Percentiles rank a stretch among this genome's conserved stretches.
phyloP scores from a whole-genome alignment of 2,329 filamentous ascomycete genomes.

The Aureobasidium sp. region DNA sequence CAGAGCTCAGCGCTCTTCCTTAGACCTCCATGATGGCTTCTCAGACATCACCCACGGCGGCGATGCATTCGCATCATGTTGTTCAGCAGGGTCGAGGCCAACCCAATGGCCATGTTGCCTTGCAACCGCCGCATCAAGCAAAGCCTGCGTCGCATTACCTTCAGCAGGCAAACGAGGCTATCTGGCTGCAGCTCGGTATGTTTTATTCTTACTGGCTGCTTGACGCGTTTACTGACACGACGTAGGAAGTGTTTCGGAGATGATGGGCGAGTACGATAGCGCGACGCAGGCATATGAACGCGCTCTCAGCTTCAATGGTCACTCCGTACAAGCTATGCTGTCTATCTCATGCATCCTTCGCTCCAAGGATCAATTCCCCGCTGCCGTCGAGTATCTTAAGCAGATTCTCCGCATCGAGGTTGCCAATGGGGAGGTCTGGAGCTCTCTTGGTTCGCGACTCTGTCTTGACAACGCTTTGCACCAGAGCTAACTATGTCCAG shows the following conservation, averaged over 20 bases:
- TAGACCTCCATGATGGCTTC: constrained; percentile 22
- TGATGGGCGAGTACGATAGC: constrained; percentile 80
- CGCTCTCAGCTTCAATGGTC: constrained; percentile 76
- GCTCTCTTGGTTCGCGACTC: constrained; percentile 65
- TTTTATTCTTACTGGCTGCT: constrained; percentile 14
- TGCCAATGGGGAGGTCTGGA: constrained; percentile 92
- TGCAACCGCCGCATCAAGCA: constrained; percentile 41
- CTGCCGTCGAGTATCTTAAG: constrained; percentile 87
- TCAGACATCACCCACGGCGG: constrained; percentile 71
- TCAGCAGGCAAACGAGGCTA: constrained; percentile 68
- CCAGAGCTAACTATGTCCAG: constrained; percentile 36
- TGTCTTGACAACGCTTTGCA: neutral
- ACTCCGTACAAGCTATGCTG: constrained; percentile 86
- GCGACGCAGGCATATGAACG: constrained; percentile 87
- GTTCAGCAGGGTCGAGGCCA: constrained; percentile 55
- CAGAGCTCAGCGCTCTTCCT: neutral
- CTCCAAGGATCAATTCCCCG: constrained; percentile 85
- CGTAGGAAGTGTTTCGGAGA: constrained; percentile 75
- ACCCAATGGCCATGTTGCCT: constrained; percentile 38
- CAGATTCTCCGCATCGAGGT: constrained; percentile 83
- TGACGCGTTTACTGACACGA: constrained; percentile 12
- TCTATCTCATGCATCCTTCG: constrained; percentile 87
- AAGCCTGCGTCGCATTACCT: constrained; percentile 66
- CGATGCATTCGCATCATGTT: constrained; percentile 58
- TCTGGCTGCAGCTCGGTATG: constrained; percentile 91